Base-by-base conservation (phyloP, 2,329 filamentous ascomycete species). In the Aspergillus pseudoviridinutans region DNA sequence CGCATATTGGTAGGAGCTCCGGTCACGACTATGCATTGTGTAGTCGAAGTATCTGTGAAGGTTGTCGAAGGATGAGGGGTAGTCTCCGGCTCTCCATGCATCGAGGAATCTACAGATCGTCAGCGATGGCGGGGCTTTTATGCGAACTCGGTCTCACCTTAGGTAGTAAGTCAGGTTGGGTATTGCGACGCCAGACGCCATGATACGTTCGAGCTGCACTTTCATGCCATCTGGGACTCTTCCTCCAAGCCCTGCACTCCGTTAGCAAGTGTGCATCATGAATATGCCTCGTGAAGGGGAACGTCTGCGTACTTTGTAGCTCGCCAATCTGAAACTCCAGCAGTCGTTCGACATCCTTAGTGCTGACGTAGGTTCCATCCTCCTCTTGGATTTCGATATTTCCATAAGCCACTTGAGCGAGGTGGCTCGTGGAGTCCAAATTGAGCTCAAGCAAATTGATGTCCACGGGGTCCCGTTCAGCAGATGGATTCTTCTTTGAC, bases 1-100 rank as follows among this genome's bases (percentile, higher is more conserved):
- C 0, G 94, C 94, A 70, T 97, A 96, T 70, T 97, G 94, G 68
- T 99, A 97, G 66, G 92, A 92, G 4, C 89, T 84, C 25, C 90
- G 87, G 66, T 96, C 90, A 59, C 87, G 81, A 64, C 87, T 89
- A 67, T 94, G 89, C 85, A 95, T 92, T 1, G 92, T 94, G 74
- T 96, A 97, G 73, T 99, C 94, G 67, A 97, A 99, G 73, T 97
- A 99, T 53, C 91, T 87, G 72, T 97, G 92, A 22, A 99, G 81
- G 64, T 88, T 88, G 68, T 99, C 93, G 70, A 97, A 94, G 0
- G 94, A 89, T 0, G 90, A 91, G 12, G 90, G 87, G 68, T 93
- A 95, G 73, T 97, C 92, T 4, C 93, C 93, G 3, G 91, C 87
- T 71, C 89, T 85, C 93, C 92, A 97, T 0, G 92, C 86, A 72